Conservation (phyloP, 495 filamentous ascomycete species). For the Neurospora hispaniola region DNA sequence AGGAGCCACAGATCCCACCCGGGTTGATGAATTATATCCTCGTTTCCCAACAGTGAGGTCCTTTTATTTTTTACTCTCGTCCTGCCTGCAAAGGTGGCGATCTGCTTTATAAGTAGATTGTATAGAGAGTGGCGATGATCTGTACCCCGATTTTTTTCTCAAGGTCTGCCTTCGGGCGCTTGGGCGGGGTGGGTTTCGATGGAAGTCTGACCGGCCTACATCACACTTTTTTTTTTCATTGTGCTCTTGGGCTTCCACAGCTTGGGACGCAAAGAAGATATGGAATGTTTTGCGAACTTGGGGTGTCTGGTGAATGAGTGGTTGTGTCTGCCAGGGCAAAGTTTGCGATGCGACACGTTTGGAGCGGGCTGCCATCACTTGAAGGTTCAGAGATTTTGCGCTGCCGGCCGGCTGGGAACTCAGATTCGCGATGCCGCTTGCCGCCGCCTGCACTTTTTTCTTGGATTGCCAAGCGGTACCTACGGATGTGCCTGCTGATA, state of each 20-base stretch:
- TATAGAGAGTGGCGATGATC: constrained; percentile 57
- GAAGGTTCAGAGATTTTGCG: not conserved
- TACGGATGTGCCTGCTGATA: too few relatives aligned
- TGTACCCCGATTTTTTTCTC: constrained; percentile 37
- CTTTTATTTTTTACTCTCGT: constrained; percentile 39
- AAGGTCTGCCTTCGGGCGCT: constrained; percentile 43
- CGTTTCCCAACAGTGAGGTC: constrained; percentile 48
- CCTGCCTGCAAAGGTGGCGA: constrained; percentile 42
- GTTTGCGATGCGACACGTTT: not conserved
- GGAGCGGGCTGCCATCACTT: not conserved
- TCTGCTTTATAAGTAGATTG: constrained; percentile 22
- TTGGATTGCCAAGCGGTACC: too few relatives aligned
- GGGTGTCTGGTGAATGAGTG: not conserved
- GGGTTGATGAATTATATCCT: constrained; percentile 54
- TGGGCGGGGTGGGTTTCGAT: constrained; percentile 47
- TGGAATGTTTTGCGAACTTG: not conserved
- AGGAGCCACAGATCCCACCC: constrained; percentile 54
- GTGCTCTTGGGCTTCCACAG: constrained; percentile 18
- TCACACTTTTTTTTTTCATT: constrained; percentile 36
- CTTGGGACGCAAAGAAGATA: constrained; percentile 34
- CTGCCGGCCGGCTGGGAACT: not conserved
- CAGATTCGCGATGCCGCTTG: not conserved
- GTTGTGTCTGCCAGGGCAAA: not conserved
- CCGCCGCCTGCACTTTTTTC: not conserved
- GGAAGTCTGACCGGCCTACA: constrained; percentile 52